These are phyloP conservation scores for Trichosporon asahii DNA, from an alignment of 1,284 basidiomycete genomes.

Conservation along the genomic window DNA sequence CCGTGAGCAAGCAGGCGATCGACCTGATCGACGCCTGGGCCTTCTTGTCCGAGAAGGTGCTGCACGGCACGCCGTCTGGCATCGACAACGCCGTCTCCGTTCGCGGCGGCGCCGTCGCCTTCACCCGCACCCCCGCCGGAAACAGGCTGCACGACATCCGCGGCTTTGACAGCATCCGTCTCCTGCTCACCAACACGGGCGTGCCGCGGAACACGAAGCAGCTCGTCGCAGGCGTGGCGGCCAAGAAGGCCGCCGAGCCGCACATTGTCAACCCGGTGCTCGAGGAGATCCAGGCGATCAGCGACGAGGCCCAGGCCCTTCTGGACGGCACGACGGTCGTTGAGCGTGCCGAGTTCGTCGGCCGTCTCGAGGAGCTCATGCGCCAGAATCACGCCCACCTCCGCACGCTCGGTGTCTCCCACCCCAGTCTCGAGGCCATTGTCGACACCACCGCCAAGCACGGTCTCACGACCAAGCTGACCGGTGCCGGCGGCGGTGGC, in stretches of 20 bases:
- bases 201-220: conserved; percentile 91
- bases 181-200: conserved; percentile 89
- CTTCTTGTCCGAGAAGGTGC: conserved; percentile 90
- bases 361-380: conserved; percentile 60
- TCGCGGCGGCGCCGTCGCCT: conserved; percentile 88
- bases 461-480: conserved; percentile 86
- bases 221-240: conserved; percentile 77
- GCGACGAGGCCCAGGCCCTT: conserved; percentile 71
- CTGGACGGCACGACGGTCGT: conserved; percentile 60
- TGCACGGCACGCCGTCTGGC: conserved; percentile 96
- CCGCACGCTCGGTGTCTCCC: conserved; percentile 85
- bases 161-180: conserved; percentile 72
- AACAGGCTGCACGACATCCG: conserved; percentile 77
- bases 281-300: conserved; percentile 72
- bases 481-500: conserved; percentile 97
- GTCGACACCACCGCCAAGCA: conserved; percentile 66
- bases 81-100: conserved; percentile 95
- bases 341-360: conserved; percentile 61
- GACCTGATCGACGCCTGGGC: conserved; percentile 88
- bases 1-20: conserved; percentile 65
- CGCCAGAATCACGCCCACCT: conserved; percentile 85
- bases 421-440: conserved; percentile 81
- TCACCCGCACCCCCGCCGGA: conserved; percentile 75
- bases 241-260: conserved; percentile 61
- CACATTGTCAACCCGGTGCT: conserved; percentile 70